A percentile compares a stretch with the other conserved stretches of the same genome.
Evolutionary conservation across 73 alveolate species (phyloP).

Genomic region (Paramecium tetraurelia): DNA sequence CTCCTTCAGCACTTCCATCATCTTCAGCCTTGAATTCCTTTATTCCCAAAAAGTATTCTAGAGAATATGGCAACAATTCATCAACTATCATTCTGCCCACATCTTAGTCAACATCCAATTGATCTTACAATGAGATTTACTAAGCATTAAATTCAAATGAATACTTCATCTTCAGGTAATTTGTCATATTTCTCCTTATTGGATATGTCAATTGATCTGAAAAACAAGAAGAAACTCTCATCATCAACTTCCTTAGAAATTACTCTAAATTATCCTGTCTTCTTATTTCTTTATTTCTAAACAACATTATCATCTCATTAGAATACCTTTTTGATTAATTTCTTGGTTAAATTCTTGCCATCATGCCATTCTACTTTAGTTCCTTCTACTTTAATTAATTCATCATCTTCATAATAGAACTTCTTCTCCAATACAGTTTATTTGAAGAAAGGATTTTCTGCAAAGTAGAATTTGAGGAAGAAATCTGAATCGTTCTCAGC

Average conservation of each 20-base stretch:
- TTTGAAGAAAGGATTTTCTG: constrained; percentile 32
- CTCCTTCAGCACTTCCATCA: constrained; percentile 25
- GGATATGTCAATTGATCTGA: constrained; percentile 3
- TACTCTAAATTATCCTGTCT: constrained; percentile 61
- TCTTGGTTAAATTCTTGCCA: constrained; percentile 33
- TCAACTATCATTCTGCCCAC: constrained; percentile 52
- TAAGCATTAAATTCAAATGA: background rate
- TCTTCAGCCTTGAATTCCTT: constrained; percentile 25
- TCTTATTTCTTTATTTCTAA: constrained; percentile 59
- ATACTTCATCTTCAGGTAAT: constrained; percentile 53
- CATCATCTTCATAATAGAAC: constrained; percentile 16
- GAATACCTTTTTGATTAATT: constrained; percentile 2
- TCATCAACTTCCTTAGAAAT: constrained; percentile 65
- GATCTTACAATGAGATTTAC: background rate
- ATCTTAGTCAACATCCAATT: constrained; percentile 43
- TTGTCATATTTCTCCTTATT: constrained; percentile 36
- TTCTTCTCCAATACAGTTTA: background rate
- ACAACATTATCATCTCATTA: background rate
- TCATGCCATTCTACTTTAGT: constrained; percentile 30
- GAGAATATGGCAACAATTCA: constrained; percentile 54
- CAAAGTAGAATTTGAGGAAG: background rate
- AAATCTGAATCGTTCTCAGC: constrained; percentile 12
- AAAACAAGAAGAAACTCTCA: constrained; percentile 58
- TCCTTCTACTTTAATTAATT: background rate
- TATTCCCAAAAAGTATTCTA: constrained; percentile 55